phyloP scores from a whole-genome alignment of 2,329 filamentous ascomycete species.

The Acrodontium crateriforme region DNA sequence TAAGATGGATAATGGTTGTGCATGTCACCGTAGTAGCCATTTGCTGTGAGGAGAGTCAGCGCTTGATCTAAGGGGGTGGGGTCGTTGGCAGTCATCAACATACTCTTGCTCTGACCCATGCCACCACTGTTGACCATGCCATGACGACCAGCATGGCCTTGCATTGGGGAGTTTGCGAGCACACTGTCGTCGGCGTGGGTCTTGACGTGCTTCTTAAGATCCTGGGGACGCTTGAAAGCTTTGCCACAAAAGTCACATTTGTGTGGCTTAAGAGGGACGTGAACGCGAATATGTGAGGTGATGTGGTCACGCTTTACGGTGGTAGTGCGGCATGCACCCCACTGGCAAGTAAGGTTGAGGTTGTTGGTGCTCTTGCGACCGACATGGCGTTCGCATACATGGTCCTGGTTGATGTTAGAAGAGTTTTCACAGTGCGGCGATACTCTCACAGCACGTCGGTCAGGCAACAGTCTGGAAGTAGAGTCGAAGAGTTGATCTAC shows the following conservation, averaged over 20 bases:
- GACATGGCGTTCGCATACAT: conserved; percentile 96
- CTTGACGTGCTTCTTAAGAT: conserved; percentile 99
- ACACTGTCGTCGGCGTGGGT: conserved; percentile 95
- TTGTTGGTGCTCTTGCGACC: conserved; percentile 99
- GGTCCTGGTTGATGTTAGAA: conserved; percentile 52
- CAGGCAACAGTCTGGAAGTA: conserved; percentile 1
- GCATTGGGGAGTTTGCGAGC: conserved; percentile 49
- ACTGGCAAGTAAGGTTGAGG: conserved; percentile 90
- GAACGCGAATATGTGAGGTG: conserved; percentile 94
- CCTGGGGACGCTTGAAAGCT: conserved; percentile 96
- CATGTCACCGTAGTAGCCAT: conserved; percentile 18
- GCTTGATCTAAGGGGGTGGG: conserved; percentile 1
- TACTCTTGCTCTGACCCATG: conserved; percentile 26
- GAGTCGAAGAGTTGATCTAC: conserved; percentile 10
- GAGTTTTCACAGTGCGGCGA: too few relatives aligned
- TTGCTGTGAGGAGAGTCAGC: conserved; percentile 9
- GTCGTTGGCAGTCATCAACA: conserved; percentile 21
- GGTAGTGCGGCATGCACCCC: conserved; percentile 89
- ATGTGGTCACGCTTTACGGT: conserved; percentile 99
- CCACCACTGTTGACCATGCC: conserved; percentile 10
- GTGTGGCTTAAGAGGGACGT: conserved; percentile 97
- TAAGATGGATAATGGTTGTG: conserved; percentile 20
- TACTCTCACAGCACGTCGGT: conserved; percentile 4
- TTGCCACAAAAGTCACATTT: conserved; percentile 99
- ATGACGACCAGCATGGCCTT: conserved; percentile 20